Evolutionary conservation across 2,329 filamentous ascomycete species (phyloP), one percentile per base, ranked within the genome.

Genomic region (Teratosphaeria nubilosa): DNA sequence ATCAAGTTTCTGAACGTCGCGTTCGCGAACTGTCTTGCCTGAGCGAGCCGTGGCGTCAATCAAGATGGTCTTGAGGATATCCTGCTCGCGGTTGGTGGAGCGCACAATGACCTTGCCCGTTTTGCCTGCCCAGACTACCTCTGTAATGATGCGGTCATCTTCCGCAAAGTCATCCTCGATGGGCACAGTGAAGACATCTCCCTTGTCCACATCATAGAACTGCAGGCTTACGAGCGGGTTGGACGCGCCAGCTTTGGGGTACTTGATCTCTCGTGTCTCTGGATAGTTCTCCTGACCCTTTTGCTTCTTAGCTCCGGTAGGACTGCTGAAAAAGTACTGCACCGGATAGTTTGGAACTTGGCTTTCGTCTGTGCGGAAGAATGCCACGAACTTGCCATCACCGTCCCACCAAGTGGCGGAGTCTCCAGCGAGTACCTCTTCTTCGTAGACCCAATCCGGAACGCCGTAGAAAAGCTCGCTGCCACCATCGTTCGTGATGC

Each of bases 371-470:
- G 94, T 99, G 31, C 91, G 86, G 60, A 99, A 77, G 72, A 96
- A 99, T 24, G 94, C 90, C 59, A 99, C 76, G 70, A 88, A 95
- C 66, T 90, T 87, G 55, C 91, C 94, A 70, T 95, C 90, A 37
- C 86, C 82, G 34, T 90, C 92, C 91, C 91, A 99, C 94, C 95
- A 99, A 1, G 91, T 95, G 5, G 89, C 92, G 61, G 83, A 90
- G 65, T 89, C 88, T 1, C 83, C 86, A 14, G 78, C 73, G 62
- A 97, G 89, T 2, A 95, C 90, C 72, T 95, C 90, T 66, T 87
- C 85, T 69, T 95, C 90, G 68, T 95, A 96, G 0, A 97, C 94
- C 94, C 94, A 99, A 72, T 99, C 95, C 0, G 94, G 94, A 22
- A 96, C 84, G 20, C 94, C 94, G 67, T 99, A 96, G 74, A 99